Evolutionary conservation across 306 rosid genomes (phyloP).

Genomic region (Dryas alaskensis): DNA sequence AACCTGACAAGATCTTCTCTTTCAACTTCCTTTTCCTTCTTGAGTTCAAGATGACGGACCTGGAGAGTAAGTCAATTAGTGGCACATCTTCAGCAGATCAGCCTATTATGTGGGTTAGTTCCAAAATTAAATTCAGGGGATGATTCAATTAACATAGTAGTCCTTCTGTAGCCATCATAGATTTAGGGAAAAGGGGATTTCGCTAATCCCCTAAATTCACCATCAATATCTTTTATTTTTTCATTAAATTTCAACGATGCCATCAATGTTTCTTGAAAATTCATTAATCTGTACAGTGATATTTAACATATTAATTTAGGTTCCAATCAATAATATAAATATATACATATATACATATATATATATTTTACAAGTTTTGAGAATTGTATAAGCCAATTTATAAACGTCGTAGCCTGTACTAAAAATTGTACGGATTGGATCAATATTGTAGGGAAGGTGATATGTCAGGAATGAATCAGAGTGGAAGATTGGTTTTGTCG

Average conservation of each 20-base stretch:
- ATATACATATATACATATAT: too few relatives aligned
- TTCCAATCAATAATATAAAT: too few relatives aligned
- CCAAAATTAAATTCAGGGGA: background rate
- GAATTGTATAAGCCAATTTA: too few relatives aligned
- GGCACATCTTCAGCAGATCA: background rate
- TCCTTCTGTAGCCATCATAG: background rate
- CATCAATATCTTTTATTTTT: background rate
- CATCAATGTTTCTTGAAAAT: background rate
- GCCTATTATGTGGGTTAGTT: background rate
- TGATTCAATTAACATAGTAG: background rate
- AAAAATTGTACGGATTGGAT: too few relatives aligned
- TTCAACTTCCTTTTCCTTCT: slow-evolving; percentile 72
- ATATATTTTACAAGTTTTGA: too few relatives aligned
- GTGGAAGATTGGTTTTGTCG: too few relatives aligned
- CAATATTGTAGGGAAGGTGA: too few relatives aligned
- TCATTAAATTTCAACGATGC: background rate
- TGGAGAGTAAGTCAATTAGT: slow-evolving; percentile 36
- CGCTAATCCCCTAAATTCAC: background rate
- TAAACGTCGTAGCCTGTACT: too few relatives aligned
- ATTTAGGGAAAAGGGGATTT: background rate
- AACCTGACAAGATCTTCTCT: slow-evolving; percentile 59
- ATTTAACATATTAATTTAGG: background rate
- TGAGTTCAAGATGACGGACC: slow-evolving; percentile 91
- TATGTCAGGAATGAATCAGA: too few relatives aligned
- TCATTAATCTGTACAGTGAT: background rate